phyloP scores from a whole-genome alignment of 2,329 filamentous ascomycete genomes.

The Purpureocillium takamizusanense region DNA sequence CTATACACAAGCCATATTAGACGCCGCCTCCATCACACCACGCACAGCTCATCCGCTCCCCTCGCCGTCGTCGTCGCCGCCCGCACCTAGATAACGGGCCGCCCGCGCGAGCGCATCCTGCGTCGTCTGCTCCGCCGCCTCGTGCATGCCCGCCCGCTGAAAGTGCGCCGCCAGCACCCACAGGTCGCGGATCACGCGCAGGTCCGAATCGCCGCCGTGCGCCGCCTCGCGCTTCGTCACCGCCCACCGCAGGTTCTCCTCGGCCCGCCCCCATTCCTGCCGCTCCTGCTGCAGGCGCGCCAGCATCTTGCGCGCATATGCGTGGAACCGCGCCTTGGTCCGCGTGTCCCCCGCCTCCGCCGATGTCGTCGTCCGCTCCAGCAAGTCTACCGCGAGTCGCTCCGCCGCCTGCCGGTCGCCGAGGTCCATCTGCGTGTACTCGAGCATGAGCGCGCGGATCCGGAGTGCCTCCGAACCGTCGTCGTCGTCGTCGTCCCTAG shows the following conservation, averaged over 20 bases:
- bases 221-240: slow-evolving; percentile 24
- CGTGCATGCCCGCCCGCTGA: slow-evolving; percentile 17
- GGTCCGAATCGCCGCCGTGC: slow-evolving; percentile 22
- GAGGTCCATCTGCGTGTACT: slow-evolving; percentile 29
- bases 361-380: slow-evolving; percentile 13
- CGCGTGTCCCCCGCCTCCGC: slow-evolving; percentile 11
- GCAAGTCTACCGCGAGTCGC: slow-evolving; percentile 17
- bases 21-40: no score
- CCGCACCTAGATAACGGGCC: slow-evolving; percentile 16
- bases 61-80: no score
- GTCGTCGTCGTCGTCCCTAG: no score
- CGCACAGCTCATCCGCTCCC: no score
- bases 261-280: slow-evolving; percentile 21
- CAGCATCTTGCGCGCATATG: slow-evolving; percentile 28
- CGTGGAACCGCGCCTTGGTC: slow-evolving; percentile 25
- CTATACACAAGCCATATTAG: no score
- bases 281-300: slow-evolving; percentile 22
- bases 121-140: slow-evolving; percentile 17
- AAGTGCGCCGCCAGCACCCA: slow-evolving; percentile 27
- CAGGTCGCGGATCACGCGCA: slow-evolving; percentile 28
- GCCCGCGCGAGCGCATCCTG: slow-evolving; percentile 23
- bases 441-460: slow-evolving; percentile 22
- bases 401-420: slow-evolving; percentile 21
- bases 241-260: slow-evolving; percentile 22
- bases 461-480: slow-evolving; percentile 16